phyloP scores from a whole-genome alignment of 2,329 filamentous ascomycete genomes.

The Phialophora verrucosa region DNA sequence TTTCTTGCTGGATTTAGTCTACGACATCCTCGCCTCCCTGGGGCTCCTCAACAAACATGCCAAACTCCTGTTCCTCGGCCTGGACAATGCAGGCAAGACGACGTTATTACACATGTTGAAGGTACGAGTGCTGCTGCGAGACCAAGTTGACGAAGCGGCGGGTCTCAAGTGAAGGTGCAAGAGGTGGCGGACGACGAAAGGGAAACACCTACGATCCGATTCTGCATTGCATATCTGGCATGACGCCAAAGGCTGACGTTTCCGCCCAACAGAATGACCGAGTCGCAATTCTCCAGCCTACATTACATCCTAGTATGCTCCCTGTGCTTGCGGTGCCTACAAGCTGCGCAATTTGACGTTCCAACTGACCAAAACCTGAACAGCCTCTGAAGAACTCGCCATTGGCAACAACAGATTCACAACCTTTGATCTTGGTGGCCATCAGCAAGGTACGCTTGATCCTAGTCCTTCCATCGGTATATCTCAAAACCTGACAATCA shows the following conservation, averaged over 20 bases:
- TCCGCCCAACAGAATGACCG: conserved; percentile 73
- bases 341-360: not conserved
- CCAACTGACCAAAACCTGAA: conserved; percentile 12
- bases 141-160: conserved; percentile 6
- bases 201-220: conserved; percentile 3
- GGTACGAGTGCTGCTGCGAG: conserved; percentile 59
- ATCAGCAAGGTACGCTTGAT: conserved; percentile 74
- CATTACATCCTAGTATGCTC: conserved; percentile 82
- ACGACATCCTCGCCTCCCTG: conserved; percentile 84
- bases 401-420: conserved; percentile 95
- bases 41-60: conserved; percentile 94
- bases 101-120: conserved; percentile 95
- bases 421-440: conserved; percentile 90
- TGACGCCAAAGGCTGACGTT: not conserved
- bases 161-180: not conserved
- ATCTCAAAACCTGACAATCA: not conserved
- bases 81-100: conserved; percentile 94
- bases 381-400: conserved; percentile 87
- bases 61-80: conserved; percentile 89
- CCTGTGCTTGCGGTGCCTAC: conserved; percentile 1
- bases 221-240: not conserved
- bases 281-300: conserved; percentile 87
- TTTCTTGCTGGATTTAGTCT: conserved; percentile 62
- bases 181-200: not conserved
- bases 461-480: not conserved